These are phyloP conservation scores for Moringa oleifera DNA, from an alignment of 345 rosid species.

Conservation along the genomic window DNA sequence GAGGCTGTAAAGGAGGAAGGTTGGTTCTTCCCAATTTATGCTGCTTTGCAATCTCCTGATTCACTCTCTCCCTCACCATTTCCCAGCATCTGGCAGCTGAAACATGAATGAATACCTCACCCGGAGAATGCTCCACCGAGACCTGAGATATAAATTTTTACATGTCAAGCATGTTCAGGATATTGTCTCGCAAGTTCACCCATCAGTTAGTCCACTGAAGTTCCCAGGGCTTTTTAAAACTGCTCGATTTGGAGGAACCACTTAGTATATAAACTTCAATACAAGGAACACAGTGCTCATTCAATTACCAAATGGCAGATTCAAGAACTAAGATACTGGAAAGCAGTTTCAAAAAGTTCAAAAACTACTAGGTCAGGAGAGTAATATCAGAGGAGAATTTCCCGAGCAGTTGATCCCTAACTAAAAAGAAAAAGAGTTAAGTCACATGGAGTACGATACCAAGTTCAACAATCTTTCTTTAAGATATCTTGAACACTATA, in stretches of 20 bases:
- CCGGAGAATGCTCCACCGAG: conserved; percentile 62
- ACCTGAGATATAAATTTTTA: conserved; percentile 49
- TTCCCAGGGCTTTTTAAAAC: neutral
- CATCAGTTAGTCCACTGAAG: neutral
- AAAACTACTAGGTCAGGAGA: no score
- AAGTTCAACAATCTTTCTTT: neutral
- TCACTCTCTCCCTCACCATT: conserved; percentile 92
- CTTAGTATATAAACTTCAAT: neutral
- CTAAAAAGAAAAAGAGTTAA: no score
- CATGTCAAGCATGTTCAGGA: conserved; percentile 1
- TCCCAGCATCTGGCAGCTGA: conserved; percentile 96
- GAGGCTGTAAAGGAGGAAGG: conserved; percentile 92
- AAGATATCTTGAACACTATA: neutral
- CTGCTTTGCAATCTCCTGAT: conserved; percentile 83
- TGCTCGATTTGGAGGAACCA: neutral
- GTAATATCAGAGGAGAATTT: no score
- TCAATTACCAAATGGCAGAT: neutral
- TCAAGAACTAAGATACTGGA: neutral
- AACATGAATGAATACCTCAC: conserved; percentile 81
- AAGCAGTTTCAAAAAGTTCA: neutral
- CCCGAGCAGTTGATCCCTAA: no score
- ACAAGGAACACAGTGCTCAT: neutral
- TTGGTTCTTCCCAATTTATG: conserved; percentile 68
- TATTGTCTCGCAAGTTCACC: neutral
- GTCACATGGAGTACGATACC: no score